Evolutionary conservation across 352 stramenopile genomes (phyloP).

Genomic region (Globisporangium rhizosaccharum): DNA sequence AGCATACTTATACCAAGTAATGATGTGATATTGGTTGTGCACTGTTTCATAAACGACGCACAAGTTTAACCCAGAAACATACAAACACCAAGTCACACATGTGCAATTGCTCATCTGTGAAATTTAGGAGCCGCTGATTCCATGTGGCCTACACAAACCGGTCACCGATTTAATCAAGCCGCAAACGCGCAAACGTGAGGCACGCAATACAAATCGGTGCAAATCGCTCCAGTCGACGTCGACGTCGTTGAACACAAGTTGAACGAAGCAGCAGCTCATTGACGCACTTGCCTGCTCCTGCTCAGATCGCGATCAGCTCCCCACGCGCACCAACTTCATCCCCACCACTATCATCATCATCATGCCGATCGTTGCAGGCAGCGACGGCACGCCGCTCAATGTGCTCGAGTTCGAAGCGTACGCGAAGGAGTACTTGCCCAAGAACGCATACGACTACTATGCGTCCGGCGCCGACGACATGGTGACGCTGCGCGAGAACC

Average conservation of each 20-base stretch:
- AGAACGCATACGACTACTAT: slow-evolving; percentile 92
- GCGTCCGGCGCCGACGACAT: slow-evolving; percentile 92
- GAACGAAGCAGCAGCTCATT: not conserved
- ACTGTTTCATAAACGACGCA: too few relatives aligned
- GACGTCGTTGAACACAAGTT: not conserved
- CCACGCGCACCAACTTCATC: not conserved
- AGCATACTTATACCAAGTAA: not conserved
- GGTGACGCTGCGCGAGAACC: slow-evolving; percentile 70
- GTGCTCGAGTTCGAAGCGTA: slow-evolving; percentile 89
- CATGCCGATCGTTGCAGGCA: slow-evolving; percentile 71
- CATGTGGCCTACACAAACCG: too few relatives aligned
- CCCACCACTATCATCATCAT: not conserved
- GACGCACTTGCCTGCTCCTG: not conserved
- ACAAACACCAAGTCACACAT: too few relatives aligned
- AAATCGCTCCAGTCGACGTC: not conserved
- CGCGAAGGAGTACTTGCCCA: slow-evolving; percentile 84
- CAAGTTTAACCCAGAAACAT: too few relatives aligned
- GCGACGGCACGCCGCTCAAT: slow-evolving; percentile 75
- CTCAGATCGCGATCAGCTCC: not conserved
- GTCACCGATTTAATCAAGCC: too few relatives aligned
- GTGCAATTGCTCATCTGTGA: too few relatives aligned
- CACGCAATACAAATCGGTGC: too few relatives aligned
- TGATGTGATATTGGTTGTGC: too few relatives aligned
- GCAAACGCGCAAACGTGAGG: too few relatives aligned
- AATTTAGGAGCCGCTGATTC: too few relatives aligned